phyloP scores from a whole-genome alignment of 768 basidiomycete genomes.

The Scleroderma bovista region DNA sequence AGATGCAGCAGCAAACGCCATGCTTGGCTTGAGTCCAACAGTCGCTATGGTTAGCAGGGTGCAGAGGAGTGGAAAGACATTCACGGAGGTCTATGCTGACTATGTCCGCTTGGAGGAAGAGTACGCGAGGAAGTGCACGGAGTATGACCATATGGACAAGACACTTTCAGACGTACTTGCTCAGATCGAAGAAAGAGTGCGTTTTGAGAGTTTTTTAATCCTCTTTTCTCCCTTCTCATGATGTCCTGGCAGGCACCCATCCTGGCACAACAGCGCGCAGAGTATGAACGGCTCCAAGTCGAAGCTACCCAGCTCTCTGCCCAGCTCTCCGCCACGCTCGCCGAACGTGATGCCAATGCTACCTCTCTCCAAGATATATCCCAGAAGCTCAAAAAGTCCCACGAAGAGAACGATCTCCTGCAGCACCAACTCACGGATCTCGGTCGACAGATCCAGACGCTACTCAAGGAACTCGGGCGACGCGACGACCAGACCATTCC shows the following conservation, averaged over 20 bases:
- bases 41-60: slow-evolving; percentile 79
- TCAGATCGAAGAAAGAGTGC: slow-evolving; percentile 86
- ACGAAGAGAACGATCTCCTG: slow-evolving; percentile 60
- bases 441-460: slow-evolving; percentile 74
- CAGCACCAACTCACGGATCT: slow-evolving; percentile 77
- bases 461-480: slow-evolving; percentile 77
- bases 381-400: slow-evolving; percentile 56
- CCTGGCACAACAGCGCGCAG: slow-evolving; percentile 81
- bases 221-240: not conserved
- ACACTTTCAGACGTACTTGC: slow-evolving; percentile 74
- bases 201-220: not conserved
- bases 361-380: slow-evolving; percentile 50
- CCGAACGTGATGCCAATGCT: slow-evolving; percentile 67
- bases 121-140: slow-evolving; percentile 67
- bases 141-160: slow-evolving; percentile 81
- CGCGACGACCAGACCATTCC: slow-evolving; percentile 80
- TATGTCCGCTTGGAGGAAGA: slow-evolving; percentile 85
- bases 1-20: slow-evolving; percentile 45
- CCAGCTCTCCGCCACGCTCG: slow-evolving; percentile 69
- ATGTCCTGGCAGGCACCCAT: slow-evolving; percentile 68
- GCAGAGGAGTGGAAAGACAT: slow-evolving; percentile 81
- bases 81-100: slow-evolving; percentile 92
- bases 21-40: slow-evolving; percentile 78
- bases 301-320: slow-evolving; percentile 77
- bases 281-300: slow-evolving; percentile 78